These are phyloP conservation scores for Neurospora sp. DNA, from an alignment of 2,329 filamentous ascomycete species.

Conservation along the genomic window DNA sequence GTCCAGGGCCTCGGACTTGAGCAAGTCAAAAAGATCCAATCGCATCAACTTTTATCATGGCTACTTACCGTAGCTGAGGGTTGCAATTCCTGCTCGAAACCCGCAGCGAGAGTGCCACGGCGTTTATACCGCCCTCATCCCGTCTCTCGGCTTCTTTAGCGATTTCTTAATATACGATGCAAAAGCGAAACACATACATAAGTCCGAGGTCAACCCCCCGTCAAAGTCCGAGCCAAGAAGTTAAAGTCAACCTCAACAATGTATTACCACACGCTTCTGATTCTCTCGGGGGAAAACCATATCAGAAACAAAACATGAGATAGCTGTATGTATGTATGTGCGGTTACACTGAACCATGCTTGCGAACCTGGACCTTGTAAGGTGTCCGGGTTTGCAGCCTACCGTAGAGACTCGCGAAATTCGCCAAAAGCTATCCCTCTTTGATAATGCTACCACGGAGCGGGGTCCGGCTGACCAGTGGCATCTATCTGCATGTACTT, in stretches of 20 bases:
- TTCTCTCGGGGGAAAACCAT: not conserved
- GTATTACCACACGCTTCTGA: too few species aligned
- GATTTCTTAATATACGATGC: not conserved
- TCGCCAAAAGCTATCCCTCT: too few species aligned
- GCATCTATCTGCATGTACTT: too few species aligned
- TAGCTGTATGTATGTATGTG: not conserved
- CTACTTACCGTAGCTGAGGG: not conserved
- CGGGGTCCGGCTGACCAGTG: not conserved
- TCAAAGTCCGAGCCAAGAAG: not conserved
- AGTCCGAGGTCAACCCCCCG: not conserved
- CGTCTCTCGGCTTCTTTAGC: not conserved
- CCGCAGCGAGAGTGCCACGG: not conserved
- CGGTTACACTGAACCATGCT: not conserved
- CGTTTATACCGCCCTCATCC: not conserved
- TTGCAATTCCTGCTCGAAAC: not conserved
- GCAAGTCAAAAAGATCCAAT: not conserved
- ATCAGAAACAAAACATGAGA: not conserved
- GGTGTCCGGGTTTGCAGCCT: not conserved
- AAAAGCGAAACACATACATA: not conserved
- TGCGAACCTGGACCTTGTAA: not conserved
- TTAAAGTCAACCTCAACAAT: not conserved
- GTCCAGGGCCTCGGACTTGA: not conserved
- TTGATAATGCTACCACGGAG: not conserved
- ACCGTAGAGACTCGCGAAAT: too few species aligned
- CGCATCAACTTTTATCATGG: not conserved